Conservation (phyloP, 139 green algal species). For the Chlamydomonas schloesseri region DNA sequence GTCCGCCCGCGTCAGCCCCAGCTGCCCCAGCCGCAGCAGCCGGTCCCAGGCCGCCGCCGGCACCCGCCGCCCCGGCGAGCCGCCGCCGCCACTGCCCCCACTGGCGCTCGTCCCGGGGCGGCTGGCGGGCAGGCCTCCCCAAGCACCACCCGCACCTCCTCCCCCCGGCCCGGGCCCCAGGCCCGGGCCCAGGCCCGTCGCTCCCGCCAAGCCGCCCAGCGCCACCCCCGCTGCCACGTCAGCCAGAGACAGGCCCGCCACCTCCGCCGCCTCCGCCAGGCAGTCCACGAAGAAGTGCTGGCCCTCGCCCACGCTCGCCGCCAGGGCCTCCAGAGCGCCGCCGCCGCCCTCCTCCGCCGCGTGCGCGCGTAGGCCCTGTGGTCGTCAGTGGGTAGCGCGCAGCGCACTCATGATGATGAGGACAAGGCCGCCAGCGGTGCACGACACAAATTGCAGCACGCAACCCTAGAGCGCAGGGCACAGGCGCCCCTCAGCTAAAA, state of each 20-base stretch:
- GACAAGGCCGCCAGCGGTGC: too few species aligned
- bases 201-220: not conserved
- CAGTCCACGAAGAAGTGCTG: conserved; percentile 27
- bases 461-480: too few species aligned
- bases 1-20: conserved; percentile 35
- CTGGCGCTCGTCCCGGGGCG: too few species aligned
- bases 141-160: too few species aligned
- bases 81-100: not conserved
- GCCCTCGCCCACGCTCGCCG: not conserved
- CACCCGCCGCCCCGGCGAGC: not conserved
- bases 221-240: not conserved
- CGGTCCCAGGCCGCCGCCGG: conserved; percentile 10
- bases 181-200: too few species aligned
- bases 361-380: conserved; percentile 24
- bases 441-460: too few species aligned
- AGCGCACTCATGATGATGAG: too few species aligned
- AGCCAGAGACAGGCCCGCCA: not conserved
- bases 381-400: too few species aligned
- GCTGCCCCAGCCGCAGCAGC: conserved; percentile 39
- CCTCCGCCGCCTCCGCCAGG: conserved; percentile 16
- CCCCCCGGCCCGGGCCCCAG: too few species aligned
- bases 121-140: too few species aligned
- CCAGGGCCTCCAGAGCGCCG: conserved; percentile 8
- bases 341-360: not conserved
- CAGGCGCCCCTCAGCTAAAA: too few species aligned